Conservation (phyloP, 2,329 filamentous ascomycete species). For the Graphiopsis chlorocephala region DNA sequence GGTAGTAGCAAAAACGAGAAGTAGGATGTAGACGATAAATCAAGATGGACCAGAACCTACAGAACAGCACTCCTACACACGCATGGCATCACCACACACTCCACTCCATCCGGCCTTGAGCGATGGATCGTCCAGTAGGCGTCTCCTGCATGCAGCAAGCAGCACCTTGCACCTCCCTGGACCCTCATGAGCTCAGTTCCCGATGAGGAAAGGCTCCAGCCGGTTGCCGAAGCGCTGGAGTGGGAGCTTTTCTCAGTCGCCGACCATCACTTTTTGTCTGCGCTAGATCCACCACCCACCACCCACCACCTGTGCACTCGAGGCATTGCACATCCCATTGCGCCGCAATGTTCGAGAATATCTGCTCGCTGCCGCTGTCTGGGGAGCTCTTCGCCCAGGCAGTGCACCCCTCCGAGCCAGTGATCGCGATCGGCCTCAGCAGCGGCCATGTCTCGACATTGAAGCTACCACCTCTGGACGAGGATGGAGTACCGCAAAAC, state of each 20-base stretch:
- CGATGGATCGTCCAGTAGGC: neutral
- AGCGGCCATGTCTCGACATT: conserved; percentile 84
- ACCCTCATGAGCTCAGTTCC: conserved; percentile 1
- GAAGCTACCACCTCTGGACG: conserved; percentile 60
- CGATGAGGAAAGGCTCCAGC: neutral
- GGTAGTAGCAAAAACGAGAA: neutral
- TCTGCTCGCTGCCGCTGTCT: conserved; percentile 82
- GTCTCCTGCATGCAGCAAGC: neutral
- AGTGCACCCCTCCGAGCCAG: conserved; percentile 77
- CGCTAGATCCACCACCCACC: neutral
- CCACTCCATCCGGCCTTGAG: neutral
- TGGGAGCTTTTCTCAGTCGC: conserved; percentile 13
- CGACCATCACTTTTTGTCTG: neutral
- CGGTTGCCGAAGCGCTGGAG: neutral
- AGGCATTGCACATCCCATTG: neutral
- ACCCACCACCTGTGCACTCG: neutral
- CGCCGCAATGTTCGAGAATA: conserved; percentile 75
- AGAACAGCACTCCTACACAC: neutral
- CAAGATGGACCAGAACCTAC: neutral
- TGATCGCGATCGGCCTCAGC: conserved; percentile 82
- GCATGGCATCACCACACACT: neutral
- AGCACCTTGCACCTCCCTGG: neutral
- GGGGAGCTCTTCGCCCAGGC: conserved; percentile 87
- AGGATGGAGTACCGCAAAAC: conserved; percentile 42
- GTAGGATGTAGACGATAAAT: neutral